Evolutionary conservation across 768 basidiomycete species (phyloP).

Genomic region (Galerina marginata): DNA sequence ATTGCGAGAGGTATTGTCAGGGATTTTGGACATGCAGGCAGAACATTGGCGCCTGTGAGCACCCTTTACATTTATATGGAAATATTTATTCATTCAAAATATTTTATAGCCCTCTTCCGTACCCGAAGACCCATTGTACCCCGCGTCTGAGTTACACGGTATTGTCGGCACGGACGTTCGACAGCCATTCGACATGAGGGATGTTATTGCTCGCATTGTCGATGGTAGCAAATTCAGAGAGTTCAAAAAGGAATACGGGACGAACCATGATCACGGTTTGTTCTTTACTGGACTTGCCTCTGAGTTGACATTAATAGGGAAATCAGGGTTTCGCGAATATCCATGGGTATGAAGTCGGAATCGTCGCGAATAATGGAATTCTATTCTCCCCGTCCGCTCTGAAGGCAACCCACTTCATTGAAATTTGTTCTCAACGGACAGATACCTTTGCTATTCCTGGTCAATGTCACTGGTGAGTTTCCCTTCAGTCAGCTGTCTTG

Average conservation of each 20-base stretch:
- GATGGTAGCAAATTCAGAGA: slow-evolving; percentile 93
- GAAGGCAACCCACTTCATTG: slow-evolving; percentile 95
- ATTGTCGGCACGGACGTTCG: slow-evolving; percentile 91
- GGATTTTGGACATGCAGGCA: slow-evolving; percentile 74
- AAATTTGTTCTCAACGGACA: slow-evolving; percentile 92
- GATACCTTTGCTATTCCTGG: slow-evolving; percentile 91
- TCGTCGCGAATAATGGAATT: slow-evolving; percentile 94
- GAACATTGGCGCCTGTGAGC: slow-evolving; percentile 54
- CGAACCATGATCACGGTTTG: slow-evolving; percentile 87
- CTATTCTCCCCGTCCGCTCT: slow-evolving; percentile 92
- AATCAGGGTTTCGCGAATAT: slow-evolving; percentile 84
- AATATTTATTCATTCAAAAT: not conserved
- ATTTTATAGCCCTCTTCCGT: slow-evolving; percentile 55
- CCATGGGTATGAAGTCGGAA: slow-evolving; percentile 89
- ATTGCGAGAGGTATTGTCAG: slow-evolving; percentile 79
- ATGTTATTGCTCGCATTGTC: slow-evolving; percentile 89
- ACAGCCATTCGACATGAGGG: slow-evolving; percentile 92
- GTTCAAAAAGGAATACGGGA: slow-evolving; percentile 95
- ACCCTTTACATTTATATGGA: slow-evolving; percentile 10
- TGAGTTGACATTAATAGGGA: not conserved
- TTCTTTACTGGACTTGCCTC: slow-evolving; percentile 6
- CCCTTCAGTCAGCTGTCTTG: not conserved
- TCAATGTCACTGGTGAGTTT: slow-evolving; percentile 84
- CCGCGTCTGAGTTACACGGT: slow-evolving; percentile 82
- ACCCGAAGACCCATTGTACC: slow-evolving; percentile 79